A percentile compares a stretch with the other conserved stretches of the same genome.
phyloP scores from a whole-genome alignment of 306 rosid genomes.

The Cicer arietinum region DNA sequence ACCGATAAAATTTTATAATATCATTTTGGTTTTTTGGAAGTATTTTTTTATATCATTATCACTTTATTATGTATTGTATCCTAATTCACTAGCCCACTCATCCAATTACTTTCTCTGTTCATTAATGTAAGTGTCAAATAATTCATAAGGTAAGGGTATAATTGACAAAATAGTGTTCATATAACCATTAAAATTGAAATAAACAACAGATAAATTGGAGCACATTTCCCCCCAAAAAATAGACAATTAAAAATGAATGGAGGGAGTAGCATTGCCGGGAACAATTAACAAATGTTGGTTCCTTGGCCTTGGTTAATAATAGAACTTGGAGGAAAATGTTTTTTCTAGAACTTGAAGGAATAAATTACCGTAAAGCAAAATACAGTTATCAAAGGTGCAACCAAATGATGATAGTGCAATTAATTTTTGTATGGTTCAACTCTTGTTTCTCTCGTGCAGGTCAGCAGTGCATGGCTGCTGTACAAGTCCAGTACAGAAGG shows the following conservation, averaged over 20 bases:
- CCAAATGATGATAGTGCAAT: not conserved
- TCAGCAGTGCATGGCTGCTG: conserved; percentile 84
- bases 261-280: not conserved
- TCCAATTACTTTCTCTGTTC: not conserved
- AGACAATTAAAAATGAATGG: not conserved
- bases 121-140: not conserved
- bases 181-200: not conserved
- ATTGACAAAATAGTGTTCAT: not conserved
- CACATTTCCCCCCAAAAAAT: not conserved
- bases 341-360: conserved; percentile 24
- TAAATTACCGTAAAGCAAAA: conserved; percentile 16
- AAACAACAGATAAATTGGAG: not conserved
- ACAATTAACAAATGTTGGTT: not conserved
- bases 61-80: no score
- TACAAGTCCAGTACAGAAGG: conserved; percentile 80
- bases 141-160: not conserved
- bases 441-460: conserved; percentile 56
- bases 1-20: no score
- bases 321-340: not conserved
- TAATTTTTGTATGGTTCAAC: conserved; percentile 24
- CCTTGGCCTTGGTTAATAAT: not conserved
- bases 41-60: no score
- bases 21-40: no score
- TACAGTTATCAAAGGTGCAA: not conserved
- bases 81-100: not conserved